Base-by-base conservation (phyloP, 208 protist genomes). In the Acanthamoeba triangularis region DNA sequence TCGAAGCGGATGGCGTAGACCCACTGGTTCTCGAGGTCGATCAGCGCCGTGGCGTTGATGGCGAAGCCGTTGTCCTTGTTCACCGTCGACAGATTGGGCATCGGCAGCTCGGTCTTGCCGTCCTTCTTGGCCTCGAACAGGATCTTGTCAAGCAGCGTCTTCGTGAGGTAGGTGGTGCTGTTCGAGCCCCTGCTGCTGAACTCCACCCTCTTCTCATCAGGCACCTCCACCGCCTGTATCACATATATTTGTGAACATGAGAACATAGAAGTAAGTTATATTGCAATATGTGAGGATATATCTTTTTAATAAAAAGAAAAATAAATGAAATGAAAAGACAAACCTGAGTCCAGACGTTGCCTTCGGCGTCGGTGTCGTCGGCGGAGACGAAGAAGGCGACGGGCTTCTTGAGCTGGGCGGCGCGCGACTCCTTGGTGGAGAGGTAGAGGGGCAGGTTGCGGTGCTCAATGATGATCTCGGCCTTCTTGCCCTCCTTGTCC, bases 1-100 rank as follows among this genome's bases (percentile, higher is more conserved):
- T 90, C 49, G 47, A 90, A 90, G 49, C 80, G 80, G 44, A 90
- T n/a, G n/a, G 80, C 80, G 80, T 90, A 90, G 54, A 90, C 80
- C 49, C 54, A 90, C 35, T 90, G 20, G 49, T 90, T 63, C 80
- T 90, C 80, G 10, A 90, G 54, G 35, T 90, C 80, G 13, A 90
- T 18, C 18, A 90, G 54, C 18, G 80, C 80, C 28, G 80, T 90
- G 49, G 47, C 30, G 10, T 49, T 90, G 13, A 33, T 6, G 18
- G 4, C 28, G 47, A 30, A 61, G 80, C 80, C 80, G 5, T 18
- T 90, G 2, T n/a, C 8, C 44, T 52, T 25, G 54, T 90, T 23
- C 35, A 59, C 28, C 37, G 37, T 41, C 37, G 49, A 20, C 49
- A 54, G 14, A 1, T 25, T 49, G 28, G n/a, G 56, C 37, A 5